phyloP scores from a whole-genome alignment of 192 early-diverging fungal genomes.

The Phycomyces blakesleeanus region DNA sequence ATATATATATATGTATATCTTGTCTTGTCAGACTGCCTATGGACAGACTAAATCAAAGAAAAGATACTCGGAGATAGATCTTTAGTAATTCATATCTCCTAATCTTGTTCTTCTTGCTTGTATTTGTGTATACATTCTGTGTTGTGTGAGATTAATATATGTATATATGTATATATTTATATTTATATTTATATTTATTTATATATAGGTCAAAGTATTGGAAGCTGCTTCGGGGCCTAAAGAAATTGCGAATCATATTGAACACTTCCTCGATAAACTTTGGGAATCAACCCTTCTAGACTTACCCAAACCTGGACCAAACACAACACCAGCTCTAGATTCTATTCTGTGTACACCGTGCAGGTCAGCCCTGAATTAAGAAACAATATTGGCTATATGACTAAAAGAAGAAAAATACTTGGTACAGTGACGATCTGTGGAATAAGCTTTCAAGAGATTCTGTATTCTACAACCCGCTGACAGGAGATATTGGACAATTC shows the following conservation, averaged over 20 bases:
- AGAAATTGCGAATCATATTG: neutral
- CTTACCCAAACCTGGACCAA: neutral
- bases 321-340: neutral
- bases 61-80: too few relatives aligned
- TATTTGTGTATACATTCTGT: too few relatives aligned
- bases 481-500: constrained; percentile 39
- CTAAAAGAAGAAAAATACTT: neutral
- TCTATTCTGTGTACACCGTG: constrained; percentile 20
- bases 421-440: constrained; percentile 31
- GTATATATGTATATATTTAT: too few relatives aligned
- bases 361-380: constrained; percentile 8
- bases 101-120: too few relatives aligned
- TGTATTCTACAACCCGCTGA: constrained; percentile 38
- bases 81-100: too few relatives aligned
- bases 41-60: too few relatives aligned
- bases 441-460: constrained; percentile 34
- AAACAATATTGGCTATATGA: neutral
- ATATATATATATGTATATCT: too few relatives aligned
- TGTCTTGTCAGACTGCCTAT: too few relatives aligned
- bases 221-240: neutral
- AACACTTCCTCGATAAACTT: neutral
- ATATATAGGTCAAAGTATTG: constrained; percentile 4
- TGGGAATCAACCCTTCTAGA: constrained; percentile 1
- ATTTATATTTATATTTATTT: neutral
- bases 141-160: too few relatives aligned